phyloP scores from a whole-genome alignment of 106 monocot genomes.

The Acorus gramineus region DNA sequence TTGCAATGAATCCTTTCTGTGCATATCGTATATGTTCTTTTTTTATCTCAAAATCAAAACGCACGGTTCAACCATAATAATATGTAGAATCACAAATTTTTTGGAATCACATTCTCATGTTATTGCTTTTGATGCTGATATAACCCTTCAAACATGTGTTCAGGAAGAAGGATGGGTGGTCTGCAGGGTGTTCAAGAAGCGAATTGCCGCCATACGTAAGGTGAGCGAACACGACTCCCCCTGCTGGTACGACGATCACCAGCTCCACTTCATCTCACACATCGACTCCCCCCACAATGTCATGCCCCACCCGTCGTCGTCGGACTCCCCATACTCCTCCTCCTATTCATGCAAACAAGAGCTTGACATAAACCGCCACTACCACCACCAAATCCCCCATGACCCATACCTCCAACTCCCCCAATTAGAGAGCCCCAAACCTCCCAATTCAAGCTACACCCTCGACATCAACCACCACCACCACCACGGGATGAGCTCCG shows the following conservation, averaged over 20 bases:
- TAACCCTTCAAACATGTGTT: neutral
- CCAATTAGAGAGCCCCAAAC: slow-evolving; percentile 32
- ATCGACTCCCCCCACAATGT: slow-evolving; percentile 25
- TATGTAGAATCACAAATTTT: no score
- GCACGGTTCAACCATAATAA: no score
- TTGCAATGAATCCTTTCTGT: neutral
- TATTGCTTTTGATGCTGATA: no score
- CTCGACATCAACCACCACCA: slow-evolving; percentile 2
- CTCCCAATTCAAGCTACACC: slow-evolving; percentile 3
- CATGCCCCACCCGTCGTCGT: slow-evolving; percentile 8
- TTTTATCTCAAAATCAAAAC: no score
- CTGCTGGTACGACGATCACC: slow-evolving; percentile 49
- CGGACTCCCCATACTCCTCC: neutral
- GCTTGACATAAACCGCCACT: slow-evolving; percentile 15
- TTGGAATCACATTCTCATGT: no score
- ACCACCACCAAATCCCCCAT: slow-evolving; percentile 6
- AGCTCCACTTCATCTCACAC: slow-evolving; percentile 28
- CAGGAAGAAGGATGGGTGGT: slow-evolving; percentile 94
- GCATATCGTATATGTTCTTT: neutral
- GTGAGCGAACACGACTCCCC: slow-evolving; percentile 19
- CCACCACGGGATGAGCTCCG: slow-evolving; percentile 5
- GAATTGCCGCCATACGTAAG: slow-evolving; percentile 20
- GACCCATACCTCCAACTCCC: slow-evolving; percentile 33
- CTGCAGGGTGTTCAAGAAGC: slow-evolving; percentile 73
- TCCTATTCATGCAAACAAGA: slow-evolving; percentile 12